A percentile compares a stretch with the other conserved stretches of the same genome.
phyloP scores from a whole-genome alignment of 352 stramenopile genomes.

The Elongisporangium senticosum region DNA sequence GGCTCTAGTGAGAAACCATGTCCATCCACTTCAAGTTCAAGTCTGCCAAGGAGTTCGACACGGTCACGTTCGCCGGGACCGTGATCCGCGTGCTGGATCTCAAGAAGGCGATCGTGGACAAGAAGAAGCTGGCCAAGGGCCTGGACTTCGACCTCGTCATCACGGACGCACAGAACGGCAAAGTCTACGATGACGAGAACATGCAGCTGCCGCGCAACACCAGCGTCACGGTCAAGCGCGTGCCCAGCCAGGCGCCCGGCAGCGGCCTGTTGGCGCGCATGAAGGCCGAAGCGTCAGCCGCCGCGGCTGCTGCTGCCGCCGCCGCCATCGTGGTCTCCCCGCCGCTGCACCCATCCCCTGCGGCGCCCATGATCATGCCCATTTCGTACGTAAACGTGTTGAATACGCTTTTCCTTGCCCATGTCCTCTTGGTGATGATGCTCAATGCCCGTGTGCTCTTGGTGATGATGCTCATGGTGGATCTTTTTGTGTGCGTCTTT shows the following conservation, averaged over 20 bases:
- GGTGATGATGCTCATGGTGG: too few relatives aligned
- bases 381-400: slow-evolving; percentile 4
- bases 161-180: slow-evolving; percentile 89
- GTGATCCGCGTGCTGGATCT: slow-evolving; percentile 86
- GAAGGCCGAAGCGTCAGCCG: slow-evolving; percentile 74
- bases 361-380: slow-evolving; percentile 19
- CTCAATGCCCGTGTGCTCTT: too few relatives aligned
- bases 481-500: background rate
- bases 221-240: slow-evolving; percentile 89
- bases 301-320: slow-evolving; percentile 41
- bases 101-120: slow-evolving; percentile 92
- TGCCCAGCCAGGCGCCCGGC: slow-evolving; percentile 74
- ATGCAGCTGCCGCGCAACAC: slow-evolving; percentile 87
- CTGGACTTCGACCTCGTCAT: slow-evolving; percentile 91
- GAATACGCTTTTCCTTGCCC: too few relatives aligned
- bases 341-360: background rate
- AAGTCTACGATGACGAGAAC: slow-evolving; percentile 90
- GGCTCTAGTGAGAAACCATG: slow-evolving; percentile 27
- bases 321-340: slow-evolving; percentile 14
- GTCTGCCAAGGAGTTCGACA: slow-evolving; percentile 87
- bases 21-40: slow-evolving; percentile 92
- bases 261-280: slow-evolving; percentile 76
- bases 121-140: slow-evolving; percentile 90
- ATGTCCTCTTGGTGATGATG: too few relatives aligned
- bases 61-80: slow-evolving; percentile 76